These are phyloP conservation scores for Aspergillus chevalieri DNA, from an alignment of 2,329 filamentous ascomycete genomes.

Conservation along the genomic window DNA sequence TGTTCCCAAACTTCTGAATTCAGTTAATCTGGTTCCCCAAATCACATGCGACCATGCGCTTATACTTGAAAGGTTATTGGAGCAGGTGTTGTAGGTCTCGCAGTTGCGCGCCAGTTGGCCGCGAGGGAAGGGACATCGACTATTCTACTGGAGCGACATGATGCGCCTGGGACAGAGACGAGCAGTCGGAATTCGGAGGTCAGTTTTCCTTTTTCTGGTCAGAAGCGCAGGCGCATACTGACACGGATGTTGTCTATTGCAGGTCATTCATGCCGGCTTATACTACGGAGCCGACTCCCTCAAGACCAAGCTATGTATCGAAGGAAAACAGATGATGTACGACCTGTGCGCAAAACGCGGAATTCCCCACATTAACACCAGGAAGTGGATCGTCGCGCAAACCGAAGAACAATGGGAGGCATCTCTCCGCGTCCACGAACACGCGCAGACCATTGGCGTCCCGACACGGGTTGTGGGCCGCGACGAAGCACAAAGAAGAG, in stretches of 20 bases:
- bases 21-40: background rate
- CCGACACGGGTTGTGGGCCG: conserved; percentile 64
- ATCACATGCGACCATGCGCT: too few species aligned
- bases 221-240: background rate
- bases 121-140: conserved; percentile 56
- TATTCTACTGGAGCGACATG: conserved; percentile 74
- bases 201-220: conserved; percentile 3
- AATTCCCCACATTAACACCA: conserved; percentile 68
- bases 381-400: conserved; percentile 96
- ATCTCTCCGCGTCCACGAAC: conserved; percentile 46
- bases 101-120: conserved; percentile 68
- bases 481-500: conserved; percentile 57
- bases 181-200: conserved; percentile 85
- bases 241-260: conserved; percentile 69
- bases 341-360: conserved; percentile 60
- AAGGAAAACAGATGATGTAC: conserved; percentile 72
- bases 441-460: conserved; percentile 53
- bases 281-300: conserved; percentile 75
- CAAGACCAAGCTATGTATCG: conserved; percentile 77
- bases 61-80: conserved; percentile 50
- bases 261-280: conserved; percentile 90
- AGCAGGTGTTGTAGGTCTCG: conserved; percentile 70
- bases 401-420: conserved; percentile 62
- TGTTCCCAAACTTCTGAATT: background rate
- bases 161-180: conserved; percentile 72